Evolutionary conservation across 495 filamentous ascomycete genomes (phyloP).

Genomic region (Astrothelium subdiscretum): DNA sequence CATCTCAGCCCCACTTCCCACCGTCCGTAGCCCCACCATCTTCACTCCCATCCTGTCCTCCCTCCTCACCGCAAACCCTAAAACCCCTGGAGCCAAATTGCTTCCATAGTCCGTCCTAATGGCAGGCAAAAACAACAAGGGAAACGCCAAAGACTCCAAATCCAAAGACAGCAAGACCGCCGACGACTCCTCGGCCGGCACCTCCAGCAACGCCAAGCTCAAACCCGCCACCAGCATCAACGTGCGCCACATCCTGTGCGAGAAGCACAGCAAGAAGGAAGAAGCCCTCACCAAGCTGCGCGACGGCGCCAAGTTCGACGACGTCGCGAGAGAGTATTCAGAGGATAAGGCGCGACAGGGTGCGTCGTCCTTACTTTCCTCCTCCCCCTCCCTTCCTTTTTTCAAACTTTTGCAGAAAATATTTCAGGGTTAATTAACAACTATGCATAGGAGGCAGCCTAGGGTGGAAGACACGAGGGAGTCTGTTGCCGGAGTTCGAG

Average conservation of each 20-base stretch:
- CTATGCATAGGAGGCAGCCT: constrained; percentile 54
- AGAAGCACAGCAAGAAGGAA: constrained; percentile 81
- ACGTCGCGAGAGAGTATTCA: constrained; percentile 74
- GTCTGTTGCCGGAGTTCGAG: constrained; percentile 64
- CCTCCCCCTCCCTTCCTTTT: not conserved
- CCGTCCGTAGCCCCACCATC: no score
- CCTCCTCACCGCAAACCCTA: not conserved
- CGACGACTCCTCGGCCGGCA: constrained; percentile 9
- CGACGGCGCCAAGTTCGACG: constrained; percentile 72
- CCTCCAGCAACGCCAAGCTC: constrained; percentile 33
- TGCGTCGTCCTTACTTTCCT: constrained; percentile 24
- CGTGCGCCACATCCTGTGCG: constrained; percentile 83
- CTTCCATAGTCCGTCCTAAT: no score
- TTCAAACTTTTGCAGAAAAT: no score
- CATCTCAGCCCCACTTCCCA: no score
- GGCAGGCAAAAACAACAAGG: constrained; percentile 25
- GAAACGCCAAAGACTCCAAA: constrained; percentile 23
- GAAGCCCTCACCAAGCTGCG: constrained; percentile 69
- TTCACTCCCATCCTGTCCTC: not conserved
- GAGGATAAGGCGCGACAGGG: constrained; percentile 84
- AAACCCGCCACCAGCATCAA: constrained; percentile 75
- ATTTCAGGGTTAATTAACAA: no score
- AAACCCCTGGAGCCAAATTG: no score
- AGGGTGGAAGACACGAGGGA: constrained; percentile 73
- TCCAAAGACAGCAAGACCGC: constrained; percentile 16